Conservation (phyloP, 805 yeast species). For the Suhomyces sp. region DNA sequence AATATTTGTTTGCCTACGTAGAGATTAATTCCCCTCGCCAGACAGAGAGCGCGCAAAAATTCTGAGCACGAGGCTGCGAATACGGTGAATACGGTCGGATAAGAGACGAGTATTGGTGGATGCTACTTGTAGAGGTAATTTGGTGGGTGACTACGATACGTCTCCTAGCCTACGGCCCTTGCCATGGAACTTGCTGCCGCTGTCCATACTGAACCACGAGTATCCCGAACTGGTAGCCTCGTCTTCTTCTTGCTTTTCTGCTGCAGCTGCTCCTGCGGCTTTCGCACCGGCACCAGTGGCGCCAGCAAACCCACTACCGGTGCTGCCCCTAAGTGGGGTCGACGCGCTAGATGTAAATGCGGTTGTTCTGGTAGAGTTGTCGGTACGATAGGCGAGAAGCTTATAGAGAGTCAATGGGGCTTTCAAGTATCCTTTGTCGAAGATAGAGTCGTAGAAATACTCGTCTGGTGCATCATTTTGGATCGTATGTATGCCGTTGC, state of each 20-base stretch:
- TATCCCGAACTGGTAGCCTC: constrained; percentile 5
- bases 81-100: not conserved
- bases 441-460: constrained; percentile 39
- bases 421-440: constrained; percentile 51
- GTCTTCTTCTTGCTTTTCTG: not conserved
- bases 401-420: constrained; percentile 49
- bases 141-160: not conserved
- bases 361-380: constrained; percentile 7
- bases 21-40: not conserved
- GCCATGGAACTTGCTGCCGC: constrained; percentile 26
- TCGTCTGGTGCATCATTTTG: constrained; percentile 10
- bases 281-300: not conserved
- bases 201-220: constrained; percentile 14
- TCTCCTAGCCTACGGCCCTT: constrained; percentile 37
- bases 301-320: not conserved
- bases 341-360: constrained; percentile 3
- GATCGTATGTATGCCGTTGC: constrained; percentile 3
- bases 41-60: not conserved
- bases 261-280: not conserved
- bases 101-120: not conserved
- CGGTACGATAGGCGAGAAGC: constrained; percentile 27
- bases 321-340: not conserved
- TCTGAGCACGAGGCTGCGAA: not conserved
- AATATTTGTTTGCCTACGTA: not conserved
- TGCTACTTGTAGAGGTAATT: not conserved